Evolutionary conservation across 768 basidiomycete species (phyloP), one percentile per base, ranked within the genome.

Genomic region (Mrakia blollopis): DNA sequence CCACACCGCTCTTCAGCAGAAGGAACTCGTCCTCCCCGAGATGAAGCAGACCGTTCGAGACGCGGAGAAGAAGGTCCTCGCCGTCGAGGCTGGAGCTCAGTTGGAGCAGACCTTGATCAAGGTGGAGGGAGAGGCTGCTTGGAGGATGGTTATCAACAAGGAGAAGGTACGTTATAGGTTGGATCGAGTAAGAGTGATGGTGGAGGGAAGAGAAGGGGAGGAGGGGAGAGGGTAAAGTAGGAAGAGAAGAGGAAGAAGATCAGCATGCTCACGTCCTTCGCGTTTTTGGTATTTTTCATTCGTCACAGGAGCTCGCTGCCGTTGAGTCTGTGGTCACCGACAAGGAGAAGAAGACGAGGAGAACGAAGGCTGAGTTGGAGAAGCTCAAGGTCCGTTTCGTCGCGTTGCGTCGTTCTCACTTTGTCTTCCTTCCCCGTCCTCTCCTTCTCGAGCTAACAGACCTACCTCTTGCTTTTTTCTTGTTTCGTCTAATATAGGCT

Each of bases 121-220:
- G 28, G 57, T 57, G 23, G 57, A 57, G 23, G 57, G 57, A 11
- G 57, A 57, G 57, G 25, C 28, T 10, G 93, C 93, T 3, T 97
- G 95, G 94, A 88, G 92, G 23, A 91, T 91, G 80, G 91, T 96
- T 28, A 86, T 85, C 16, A 84, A 84, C 13, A 94, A 94, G 82
- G 87, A 92, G 82, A 83, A 85, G 70, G 92, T 89, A 81, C 75
- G 89, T 82, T 21, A 11, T 50, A 18, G 44, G 2, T 14, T 47
- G 9, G 44, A 47, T 47, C 6, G 44, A 16, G 44, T 41, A 6
- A 2, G 44, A 16, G 44, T 2, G 44, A 16, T 2, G 14, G 44
- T 10, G 14, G 44, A 47, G 14, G 9, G 44, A 14, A 47, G 44
- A 14, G 44, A 47, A 2, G 44, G 14, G 9, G 44, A 47, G 44